Percentiles rank a stretch among this genome's conserved stretches.
Evolutionary conservation across 805 yeast species (phyloP).

Genomic region (Candida coleopterorum): DNA sequence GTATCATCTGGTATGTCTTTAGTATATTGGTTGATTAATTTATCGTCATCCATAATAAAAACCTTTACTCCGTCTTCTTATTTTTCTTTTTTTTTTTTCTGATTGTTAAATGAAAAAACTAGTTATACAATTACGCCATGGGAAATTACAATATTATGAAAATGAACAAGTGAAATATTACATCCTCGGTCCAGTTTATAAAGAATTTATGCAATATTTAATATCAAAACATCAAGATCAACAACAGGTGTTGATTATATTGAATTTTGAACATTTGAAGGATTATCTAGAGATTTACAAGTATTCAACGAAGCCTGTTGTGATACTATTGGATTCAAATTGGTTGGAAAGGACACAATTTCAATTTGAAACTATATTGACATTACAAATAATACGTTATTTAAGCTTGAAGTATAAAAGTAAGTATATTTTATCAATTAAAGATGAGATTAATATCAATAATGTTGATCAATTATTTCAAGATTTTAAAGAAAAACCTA

Average conservation of each 20-base stretch:
- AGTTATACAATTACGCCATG: conserved; percentile 1
- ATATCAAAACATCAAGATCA: not conserved
- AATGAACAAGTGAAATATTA: not conserved
- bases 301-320: not conserved
- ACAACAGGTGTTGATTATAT: not conserved
- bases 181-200: not conserved
- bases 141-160: not conserved
- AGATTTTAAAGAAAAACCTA: conserved; percentile 12
- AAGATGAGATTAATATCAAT: not conserved
- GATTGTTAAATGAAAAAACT: not conserved
- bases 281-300: not conserved
- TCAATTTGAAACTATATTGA: conserved; percentile 12
- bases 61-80: conserved; percentile 3
- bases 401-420: conserved; percentile 30
- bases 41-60: conserved; percentile 10
- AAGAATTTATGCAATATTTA: not conserved
- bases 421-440: conserved; percentile 10
- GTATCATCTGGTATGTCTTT: conserved; percentile 33
- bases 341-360: conserved; percentile 14
- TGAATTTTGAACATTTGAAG: not conserved
- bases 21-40: conserved; percentile 14
- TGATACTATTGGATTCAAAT: conserved; percentile 3
- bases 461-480: conserved; percentile 4
- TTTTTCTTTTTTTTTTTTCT: not conserved
- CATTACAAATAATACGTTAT: conserved; percentile 34